Conservation (phyloP, 257 asterid genomes). For the Nicotiana attenuata region DNA sequence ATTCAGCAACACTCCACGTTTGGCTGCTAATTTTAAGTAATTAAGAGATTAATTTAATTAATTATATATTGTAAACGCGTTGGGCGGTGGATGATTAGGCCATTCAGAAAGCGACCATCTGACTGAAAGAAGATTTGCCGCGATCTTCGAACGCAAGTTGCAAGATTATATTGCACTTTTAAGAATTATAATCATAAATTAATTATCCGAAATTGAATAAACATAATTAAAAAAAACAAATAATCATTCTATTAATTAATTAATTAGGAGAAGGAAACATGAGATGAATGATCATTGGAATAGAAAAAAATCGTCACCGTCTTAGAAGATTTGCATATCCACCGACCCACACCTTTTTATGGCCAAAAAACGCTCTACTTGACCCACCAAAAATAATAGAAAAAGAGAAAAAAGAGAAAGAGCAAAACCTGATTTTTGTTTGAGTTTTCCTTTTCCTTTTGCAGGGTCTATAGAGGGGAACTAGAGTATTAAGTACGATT, state of each 20-base stretch:
- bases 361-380: neutral
- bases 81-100: constrained; percentile 10
- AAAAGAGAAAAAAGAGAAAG: no score
- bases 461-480: no score
- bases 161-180: neutral
- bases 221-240: no score
- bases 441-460: no score
- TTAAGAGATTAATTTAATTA: neutral
- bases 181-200: neutral
- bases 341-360: neutral
- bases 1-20: neutral
- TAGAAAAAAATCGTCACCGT: neutral
- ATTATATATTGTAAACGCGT: neutral
- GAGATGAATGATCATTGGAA: neutral
- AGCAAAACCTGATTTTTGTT: no score
- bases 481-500: no score
- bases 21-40: neutral
- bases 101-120: neutral
- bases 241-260: no score
- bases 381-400: neutral
- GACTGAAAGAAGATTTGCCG: neutral
- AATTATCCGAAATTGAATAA: no score
- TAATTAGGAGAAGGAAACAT: neutral
- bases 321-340: constrained; percentile 1
- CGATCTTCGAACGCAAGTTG: constrained; percentile 1